Evolutionary conservation across 139 green algal species (phyloP), one percentile per base, ranked within the genome.

Genomic region (Chlamydomonas schloesseri): DNA sequence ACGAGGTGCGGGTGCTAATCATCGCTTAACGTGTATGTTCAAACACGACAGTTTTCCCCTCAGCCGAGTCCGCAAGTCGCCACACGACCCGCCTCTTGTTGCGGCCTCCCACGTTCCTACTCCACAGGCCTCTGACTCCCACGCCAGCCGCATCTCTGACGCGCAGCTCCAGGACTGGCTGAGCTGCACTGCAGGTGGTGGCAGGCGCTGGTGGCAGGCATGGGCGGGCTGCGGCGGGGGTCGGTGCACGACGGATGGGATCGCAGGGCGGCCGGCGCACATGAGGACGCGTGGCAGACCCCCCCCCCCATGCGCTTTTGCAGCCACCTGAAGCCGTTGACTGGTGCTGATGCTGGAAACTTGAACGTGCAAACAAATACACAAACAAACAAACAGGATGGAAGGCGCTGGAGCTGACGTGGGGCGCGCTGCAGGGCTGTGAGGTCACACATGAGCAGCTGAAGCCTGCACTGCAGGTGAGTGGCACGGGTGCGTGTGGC

Each of bases 401-500:
- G 84, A 47, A 79, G 34, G 84, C 73, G 18, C 55, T 88, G 65
- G 84, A 88, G 71, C 34, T 88, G 24, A 80, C 31, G 1, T 82
- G 73, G 73, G 74, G 78, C 17, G 84, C 84, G 65, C 75, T 88
- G 29, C 67, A 71, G 55, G 70, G 71, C 11, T 68, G 50, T n/a
- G 74, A 58, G 3, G 73, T 77, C 6, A 4, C 26, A 1, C 57
- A 28, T 21, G 53, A 10, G 24, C 86, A 87, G 78, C 62, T 90
- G 31, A 81, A 71, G 62, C 79, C 79, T 13, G 53, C 83, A 60
- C 79, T 90, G 33, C 86, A 90, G 60, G 55, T 62, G 20, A 58
- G 53, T 58, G 20, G 18, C 9, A 62, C 55, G 20, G 42, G 42
- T 5, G 42, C 42, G n/a, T n/a, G n/a, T n/a, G n/a, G n/a, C n/a